Evolutionary conservation across 2,329 filamentous ascomycete genomes (phyloP), one percentile per base, ranked within the genome.

Genomic region (Alternaria sp.): DNA sequence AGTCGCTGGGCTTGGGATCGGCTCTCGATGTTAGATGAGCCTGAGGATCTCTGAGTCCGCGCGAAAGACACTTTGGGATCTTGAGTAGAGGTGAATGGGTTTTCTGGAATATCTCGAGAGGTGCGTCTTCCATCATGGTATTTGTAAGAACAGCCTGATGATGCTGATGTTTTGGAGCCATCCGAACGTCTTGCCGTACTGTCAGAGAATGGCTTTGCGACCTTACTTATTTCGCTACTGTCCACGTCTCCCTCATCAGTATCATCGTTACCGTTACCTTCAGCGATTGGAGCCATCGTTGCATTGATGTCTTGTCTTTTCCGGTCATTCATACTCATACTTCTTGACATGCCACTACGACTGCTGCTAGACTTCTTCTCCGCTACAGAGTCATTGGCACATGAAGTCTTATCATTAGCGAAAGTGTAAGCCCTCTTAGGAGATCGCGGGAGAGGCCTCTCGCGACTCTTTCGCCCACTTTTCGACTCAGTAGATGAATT

Each of bases 281-380:
- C 32, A 3, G 20, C 46, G 8, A 38, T 27, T 18, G 32, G 27
- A 10, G 8, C 11, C 20, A 38, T 36, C 1, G 16, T 38, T 32
- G 46, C 14, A 14, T 50, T 50, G 9, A 27, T 27, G 20, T 38
- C 32, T 5, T 32, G 46, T 12, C 20, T 36, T 27, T 20, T 9
- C 46, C 36, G 30, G 16, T 38, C 46, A 5, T 36, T 41, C 50
- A 52, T 52, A 20, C 50, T 52, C 36, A 52, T 40, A 16, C 50
- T 52, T 4, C 34, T 40, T n/a, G 30, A 10, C 1, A 3, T 14
- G 3, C 32, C 20, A 1, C 22, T 27, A 14, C 14, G 18, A 20
- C 30, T n/a, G 0, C 14, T 0, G 12, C 5, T 1, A 12, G 36
- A 10, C n/a, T 27, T 41, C n/a, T 41, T 27, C n/a, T 22, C 20